Conservation (phyloP, 345 rosid genomes). For the Eucalyptus curtisii region DNA sequence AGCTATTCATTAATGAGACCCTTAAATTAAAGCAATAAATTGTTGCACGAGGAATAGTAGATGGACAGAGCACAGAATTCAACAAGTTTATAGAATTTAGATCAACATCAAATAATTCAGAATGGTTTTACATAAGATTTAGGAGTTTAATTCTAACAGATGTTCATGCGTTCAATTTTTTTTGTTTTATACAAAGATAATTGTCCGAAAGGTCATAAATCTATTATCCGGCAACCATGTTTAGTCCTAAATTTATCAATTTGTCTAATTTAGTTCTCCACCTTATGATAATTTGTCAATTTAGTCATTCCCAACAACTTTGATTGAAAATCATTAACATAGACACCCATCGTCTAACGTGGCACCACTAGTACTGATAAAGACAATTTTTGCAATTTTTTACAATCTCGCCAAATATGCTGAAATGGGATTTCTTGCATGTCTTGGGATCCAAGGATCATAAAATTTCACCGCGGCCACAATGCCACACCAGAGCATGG, state of each 20-base stretch:
- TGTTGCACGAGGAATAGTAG: not conserved
- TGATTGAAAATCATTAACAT: not conserved
- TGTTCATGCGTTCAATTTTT: not conserved
- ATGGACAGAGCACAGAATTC: not conserved
- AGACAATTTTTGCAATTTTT: not conserved
- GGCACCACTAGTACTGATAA: accelerated
- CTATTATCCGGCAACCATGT: accelerated
- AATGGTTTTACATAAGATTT: not conserved
- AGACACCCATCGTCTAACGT: accelerated
- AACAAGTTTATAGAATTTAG: not conserved
- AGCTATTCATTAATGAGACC: not conserved
- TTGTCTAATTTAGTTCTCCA: not conserved
- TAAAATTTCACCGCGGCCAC: too few relatives aligned
- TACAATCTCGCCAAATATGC: too few relatives aligned
- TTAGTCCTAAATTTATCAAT: not conserved
- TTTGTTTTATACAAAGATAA: not conserved
- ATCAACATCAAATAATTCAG: not conserved
- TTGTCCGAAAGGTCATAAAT: accelerated
- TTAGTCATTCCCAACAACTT: accelerated
- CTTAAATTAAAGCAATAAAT: not conserved
- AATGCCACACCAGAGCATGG: too few relatives aligned
- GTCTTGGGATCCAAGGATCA: too few relatives aligned
- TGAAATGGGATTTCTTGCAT: too few relatives aligned
- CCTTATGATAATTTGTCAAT: not conserved
- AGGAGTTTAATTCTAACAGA: not conserved